Percentiles rank a stretch among this genome's conserved stretches.
Evolutionary conservation across 441 rosid species (phyloP).

Genomic region (Arabidopsis hybrid): DNA sequence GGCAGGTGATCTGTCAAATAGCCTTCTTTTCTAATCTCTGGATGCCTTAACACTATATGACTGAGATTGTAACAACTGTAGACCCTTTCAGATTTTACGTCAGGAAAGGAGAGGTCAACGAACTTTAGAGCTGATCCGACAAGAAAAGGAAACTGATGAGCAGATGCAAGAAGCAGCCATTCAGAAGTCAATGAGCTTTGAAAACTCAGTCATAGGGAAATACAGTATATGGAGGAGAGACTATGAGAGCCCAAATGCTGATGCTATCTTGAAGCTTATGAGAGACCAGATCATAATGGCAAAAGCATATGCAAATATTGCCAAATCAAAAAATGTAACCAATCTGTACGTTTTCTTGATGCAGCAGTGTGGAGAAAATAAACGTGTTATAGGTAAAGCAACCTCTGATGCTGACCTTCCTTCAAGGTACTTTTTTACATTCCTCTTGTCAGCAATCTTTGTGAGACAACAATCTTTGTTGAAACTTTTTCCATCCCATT

Average conservation of each 20-base stretch:
- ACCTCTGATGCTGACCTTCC: slow-evolving; percentile 81
- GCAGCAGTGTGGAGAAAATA: slow-evolving; percentile 67
- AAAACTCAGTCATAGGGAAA: slow-evolving; percentile 68
- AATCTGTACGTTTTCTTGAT: slow-evolving; percentile 63
- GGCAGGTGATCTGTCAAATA: slow-evolving; percentile 56
- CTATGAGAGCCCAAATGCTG: slow-evolving; percentile 80
- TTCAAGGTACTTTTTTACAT: slow-evolving; percentile 59
- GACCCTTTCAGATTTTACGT: slow-evolving; percentile 59
- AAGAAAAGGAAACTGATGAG: slow-evolving; percentile 63
- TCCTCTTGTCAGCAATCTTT: slow-evolving; percentile 32
- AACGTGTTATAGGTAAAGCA: slow-evolving; percentile 73
- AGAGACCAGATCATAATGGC: slow-evolving; percentile 97
- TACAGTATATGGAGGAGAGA: slow-evolving; percentile 97
- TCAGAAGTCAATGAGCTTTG: slow-evolving; percentile 58
- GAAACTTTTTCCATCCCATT: background rate
- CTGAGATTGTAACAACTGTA: slow-evolving; percentile 45
- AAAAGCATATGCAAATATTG: slow-evolving; percentile 87
- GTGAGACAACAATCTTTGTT: slow-evolving; percentile 21
- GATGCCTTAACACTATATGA: slow-evolving; percentile 28
- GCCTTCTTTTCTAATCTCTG: slow-evolving; percentile 18
- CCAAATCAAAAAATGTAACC: slow-evolving; percentile 69
- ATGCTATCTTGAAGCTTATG: slow-evolving; percentile 83
- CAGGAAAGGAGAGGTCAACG: slow-evolving; percentile 67
- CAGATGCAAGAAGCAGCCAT: slow-evolving; percentile 66
- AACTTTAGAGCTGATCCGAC: slow-evolving; percentile 63